Evolutionary conservation across 805 yeast genomes (phyloP), one percentile per base, ranked within the genome.

Genomic region (Barnettozyma californica): DNA sequence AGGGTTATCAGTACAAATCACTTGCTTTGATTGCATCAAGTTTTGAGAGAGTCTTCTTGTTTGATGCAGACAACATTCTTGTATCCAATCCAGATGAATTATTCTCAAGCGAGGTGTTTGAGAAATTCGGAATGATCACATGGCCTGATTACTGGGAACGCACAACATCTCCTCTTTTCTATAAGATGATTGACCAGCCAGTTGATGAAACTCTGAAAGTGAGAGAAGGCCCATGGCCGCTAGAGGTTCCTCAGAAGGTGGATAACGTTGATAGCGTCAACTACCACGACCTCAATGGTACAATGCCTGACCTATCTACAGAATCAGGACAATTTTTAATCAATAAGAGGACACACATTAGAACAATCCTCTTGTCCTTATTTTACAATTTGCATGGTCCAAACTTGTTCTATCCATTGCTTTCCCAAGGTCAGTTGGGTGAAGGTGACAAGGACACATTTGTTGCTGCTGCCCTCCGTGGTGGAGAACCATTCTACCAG

Each of bases 71-170:
- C 33, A 40, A 40, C 18, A 40, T 40, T n/a, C 33, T n/a, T 13
- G 31, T 40, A 19, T 26, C 43, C 13, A 40, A 40, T 9, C 33
- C 33, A n/a, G 43, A 40, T 21, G 21, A 16, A 6, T 26, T 40
- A 13, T 26, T 40, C 43, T 6, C 31, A 5, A 25, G 26, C 10
- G 33, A 25, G 20, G 33, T 26, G 21, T 40, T 40, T 20, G 23
- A 26, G 21, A 40, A 40, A 13, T 16, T 26, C 21, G 43, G 43
- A 9, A 23, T 40, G 33, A 26, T 40, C 14, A 40, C 33, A n/a
- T 40, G 43, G 43, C 43, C 43, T 5, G 43, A 40, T 27, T 40
- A 40, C 21, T 40, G 43, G 43, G 33, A 40, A 16, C 31, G 43
- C 4, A 40, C 43, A n/a, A 40, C 43, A n/a, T n/a, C 33, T 9